Base-by-base conservation (phyloP, 148 eudicot species). In the Diospyros lotus region DNA sequence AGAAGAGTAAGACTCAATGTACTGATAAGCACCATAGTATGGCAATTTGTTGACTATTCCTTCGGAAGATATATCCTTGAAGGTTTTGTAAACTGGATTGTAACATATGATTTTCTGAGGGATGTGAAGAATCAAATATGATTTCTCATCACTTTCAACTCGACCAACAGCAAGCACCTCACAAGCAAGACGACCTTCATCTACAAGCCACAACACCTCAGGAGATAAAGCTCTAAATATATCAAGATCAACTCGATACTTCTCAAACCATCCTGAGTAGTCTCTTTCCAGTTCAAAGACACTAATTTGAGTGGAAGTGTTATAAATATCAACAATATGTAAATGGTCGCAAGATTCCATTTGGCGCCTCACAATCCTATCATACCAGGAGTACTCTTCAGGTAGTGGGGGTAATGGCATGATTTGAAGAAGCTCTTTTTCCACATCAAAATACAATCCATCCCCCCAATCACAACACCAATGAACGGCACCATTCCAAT, bases 201-300 rank as follows among this genome's bases (percentile, higher is more conserved):
- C 28, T 28, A 28, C 28, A 28, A 28, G 39, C 61, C n/a, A 28
- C 61, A 58, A 0, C 61, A 58, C 7, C 17, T 58, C 61, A 1
- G 61, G 61, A n/a, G 6, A 64, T 15, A 11, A 11, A 1, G 9
- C 64, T 15, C 39, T 9, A 51, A 63, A 28, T 4, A n/a, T 59
- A 8, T 13, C 12, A 62, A 45, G 38, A 64, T 81, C 77, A 43
- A 76, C 59, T 6, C 12, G 13, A 52, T 68, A 77, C 68, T 71
- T 76, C 4, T 76, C 54, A 58, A 73, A 71, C 83, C 79, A 80
- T 8, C 51, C 70, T 0, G 68, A 68, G 67, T 79, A 74, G 15
- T 79, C 74, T 39, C 76, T 68, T 53, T n/a, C 52, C 78, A 65
- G 50, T 69, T 74, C 82, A 14, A 66, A 68, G 3, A 68, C 62